These are phyloP conservation scores for Mycena galericulata DNA, from an alignment of 768 basidiomycete species.

Conservation along the genomic window DNA sequence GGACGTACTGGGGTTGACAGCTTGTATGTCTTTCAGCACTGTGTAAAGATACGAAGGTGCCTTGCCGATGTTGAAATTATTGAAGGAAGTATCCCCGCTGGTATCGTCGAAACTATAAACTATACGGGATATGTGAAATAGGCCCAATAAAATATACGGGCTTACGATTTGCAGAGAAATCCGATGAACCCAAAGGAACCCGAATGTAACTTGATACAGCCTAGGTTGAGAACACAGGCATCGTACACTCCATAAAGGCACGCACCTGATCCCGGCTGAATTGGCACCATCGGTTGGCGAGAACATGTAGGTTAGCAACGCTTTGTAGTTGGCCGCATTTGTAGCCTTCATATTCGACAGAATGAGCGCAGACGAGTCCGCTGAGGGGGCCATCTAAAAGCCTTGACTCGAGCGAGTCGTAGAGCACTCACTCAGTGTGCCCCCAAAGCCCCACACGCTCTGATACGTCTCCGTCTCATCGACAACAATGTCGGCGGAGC, in stretches of 20 bases:
- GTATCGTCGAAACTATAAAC: constrained; percentile 77
- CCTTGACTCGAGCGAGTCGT: neutral
- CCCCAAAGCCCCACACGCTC: constrained; percentile 76
- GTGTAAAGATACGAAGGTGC: constrained; percentile 74
- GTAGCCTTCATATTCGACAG: constrained; percentile 72
- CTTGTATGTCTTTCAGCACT: constrained; percentile 71
- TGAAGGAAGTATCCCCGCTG: constrained; percentile 70
- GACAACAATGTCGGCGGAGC: constrained; percentile 72
- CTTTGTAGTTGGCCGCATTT: constrained; percentile 69
- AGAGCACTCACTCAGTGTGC: constrained; percentile 63
- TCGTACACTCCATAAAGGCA: constrained; percentile 36
- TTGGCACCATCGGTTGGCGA: constrained; percentile 69
- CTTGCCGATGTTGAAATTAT: constrained; percentile 65
- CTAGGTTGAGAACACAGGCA: neutral
- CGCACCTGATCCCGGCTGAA: constrained; percentile 74
- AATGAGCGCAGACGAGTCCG: constrained; percentile 76
- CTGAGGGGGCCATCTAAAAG: constrained; percentile 50
- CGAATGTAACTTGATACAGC: constrained; percentile 45
- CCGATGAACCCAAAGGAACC: constrained; percentile 78
- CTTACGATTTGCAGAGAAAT: constrained; percentile 73
- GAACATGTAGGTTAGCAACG: constrained; percentile 70
- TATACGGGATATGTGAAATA: constrained; percentile 28
- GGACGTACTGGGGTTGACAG: constrained; percentile 54
- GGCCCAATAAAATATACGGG: neutral
- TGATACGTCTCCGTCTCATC: constrained; percentile 69